Conservation (phyloP, 1,284 basidiomycete species). For the Takashimella tepidaria region DNA sequence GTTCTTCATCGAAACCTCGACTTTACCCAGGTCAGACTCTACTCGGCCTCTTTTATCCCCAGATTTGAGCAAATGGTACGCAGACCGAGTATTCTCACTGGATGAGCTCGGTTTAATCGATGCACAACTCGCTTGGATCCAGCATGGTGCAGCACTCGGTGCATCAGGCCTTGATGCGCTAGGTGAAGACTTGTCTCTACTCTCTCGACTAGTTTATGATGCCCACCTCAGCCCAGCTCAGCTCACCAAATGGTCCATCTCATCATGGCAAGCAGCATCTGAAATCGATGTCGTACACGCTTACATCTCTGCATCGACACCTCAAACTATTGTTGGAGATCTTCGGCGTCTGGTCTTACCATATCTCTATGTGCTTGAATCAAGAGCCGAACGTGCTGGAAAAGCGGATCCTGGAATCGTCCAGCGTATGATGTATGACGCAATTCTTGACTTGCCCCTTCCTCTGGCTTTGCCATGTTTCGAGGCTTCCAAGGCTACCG, state of each 20-base stretch:
- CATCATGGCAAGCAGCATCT: conserved; percentile 63
- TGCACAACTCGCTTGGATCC: conserved; percentile 68
- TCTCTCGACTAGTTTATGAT: conserved; percentile 81
- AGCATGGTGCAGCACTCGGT: conserved; percentile 76
- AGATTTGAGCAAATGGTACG: conserved; percentile 62
- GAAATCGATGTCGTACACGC: conserved; percentile 62
- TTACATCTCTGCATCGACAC: conserved; percentile 67
- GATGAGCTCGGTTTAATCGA: conserved; percentile 72
- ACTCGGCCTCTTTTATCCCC: neutral
- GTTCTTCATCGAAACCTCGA: conserved; percentile 37
- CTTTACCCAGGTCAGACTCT: neutral
- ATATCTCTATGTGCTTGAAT: conserved; percentile 83
- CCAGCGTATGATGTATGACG: conserved; percentile 61
- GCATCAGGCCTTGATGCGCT: conserved; percentile 72
- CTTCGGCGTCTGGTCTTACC: conserved; percentile 75
- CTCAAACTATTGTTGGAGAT: conserved; percentile 61
- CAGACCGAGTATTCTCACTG: conserved; percentile 57
- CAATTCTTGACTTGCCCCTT: conserved; percentile 64
- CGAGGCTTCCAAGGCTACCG: conserved; percentile 80
- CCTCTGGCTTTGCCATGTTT: conserved; percentile 68
- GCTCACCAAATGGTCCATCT: conserved; percentile 61
- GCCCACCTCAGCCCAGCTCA: conserved; percentile 43
- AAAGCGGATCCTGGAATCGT: conserved; percentile 59
- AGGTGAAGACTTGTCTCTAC: conserved; percentile 81
- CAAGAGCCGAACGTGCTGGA: conserved; percentile 72